Percentiles rank a stretch among this genome's conserved stretches.
Evolutionary conservation across 805 yeast species (phyloP).

Genomic region (Starmerella potacharoeniae): DNA sequence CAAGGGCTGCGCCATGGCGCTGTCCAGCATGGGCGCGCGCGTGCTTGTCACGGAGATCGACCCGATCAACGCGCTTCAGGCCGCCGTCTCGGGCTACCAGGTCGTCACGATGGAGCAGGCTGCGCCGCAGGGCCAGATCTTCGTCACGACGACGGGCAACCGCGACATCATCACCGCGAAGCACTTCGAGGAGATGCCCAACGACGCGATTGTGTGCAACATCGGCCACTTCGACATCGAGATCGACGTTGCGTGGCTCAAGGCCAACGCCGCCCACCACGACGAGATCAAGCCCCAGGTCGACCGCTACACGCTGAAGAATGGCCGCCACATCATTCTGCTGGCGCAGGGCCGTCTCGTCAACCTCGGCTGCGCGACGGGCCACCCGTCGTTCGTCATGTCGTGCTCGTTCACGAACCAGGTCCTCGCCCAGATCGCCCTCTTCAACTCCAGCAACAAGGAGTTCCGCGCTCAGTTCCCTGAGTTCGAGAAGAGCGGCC

Average conservation of each 20-base stretch:
- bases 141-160: conserved; percentile 98
- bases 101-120: conserved; percentile 92
- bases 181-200: conserved; percentile 90
- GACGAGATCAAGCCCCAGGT: conserved; percentile 99
- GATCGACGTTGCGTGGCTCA: conserved; percentile 98
- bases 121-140: conserved; percentile 86
- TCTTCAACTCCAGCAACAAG: conserved; percentile 77
- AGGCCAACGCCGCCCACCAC: conserved; percentile 82
- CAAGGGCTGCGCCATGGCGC: conserved; percentile 99
- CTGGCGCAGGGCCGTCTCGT: conserved; percentile 99
- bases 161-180: conserved; percentile 89
- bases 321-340: conserved; percentile 87
- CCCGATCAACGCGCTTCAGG: conserved; percentile 98
- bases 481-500: conserved; percentile 88
- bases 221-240: conserved; percentile 99
- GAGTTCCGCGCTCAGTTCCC: conserved; percentile 69
- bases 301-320: conserved; percentile 83
- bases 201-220: conserved; percentile 98
- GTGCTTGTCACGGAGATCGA: conserved; percentile 95
- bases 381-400: conserved; percentile 98
- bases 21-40: conserved; percentile 98
- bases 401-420: conserved; percentile 99
- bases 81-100: conserved; percentile 98
- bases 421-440: conserved; percentile 96
- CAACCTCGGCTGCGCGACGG: conserved; percentile 99